Percentiles rank a stretch among this genome's conserved stretches.
Conservation (phyloP, 176 grass and related monocot genomes). For the Luzula sylvatica region DNA sequence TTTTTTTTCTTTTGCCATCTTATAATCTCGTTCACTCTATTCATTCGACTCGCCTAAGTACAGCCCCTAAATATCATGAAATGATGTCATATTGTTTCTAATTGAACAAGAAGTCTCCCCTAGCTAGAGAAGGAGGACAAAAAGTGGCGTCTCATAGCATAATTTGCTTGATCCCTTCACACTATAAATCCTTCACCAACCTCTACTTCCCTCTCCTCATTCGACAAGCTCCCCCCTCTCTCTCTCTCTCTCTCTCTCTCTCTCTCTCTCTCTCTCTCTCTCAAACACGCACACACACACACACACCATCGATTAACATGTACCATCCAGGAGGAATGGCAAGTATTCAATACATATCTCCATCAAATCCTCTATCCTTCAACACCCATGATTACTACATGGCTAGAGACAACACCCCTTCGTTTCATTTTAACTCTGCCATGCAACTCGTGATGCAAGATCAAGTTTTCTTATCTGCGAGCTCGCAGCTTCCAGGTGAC, state of each 20-base stretch:
- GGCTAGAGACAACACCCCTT: conserved; percentile 29
- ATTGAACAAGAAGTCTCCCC: too few relatives aligned
- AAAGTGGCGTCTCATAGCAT: conserved; percentile 7
- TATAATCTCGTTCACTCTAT: too few relatives aligned
- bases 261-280: conserved; percentile 9
- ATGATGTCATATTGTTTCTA: too few relatives aligned
- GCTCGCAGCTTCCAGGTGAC: neutral
- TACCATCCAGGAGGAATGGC: conserved; percentile 70
- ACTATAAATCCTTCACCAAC: conserved; percentile 70
- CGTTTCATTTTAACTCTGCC: conserved; percentile 39
- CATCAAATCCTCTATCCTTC: conserved; percentile 42
- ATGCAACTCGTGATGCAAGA: conserved; percentile 34
- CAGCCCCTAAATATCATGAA: too few relatives aligned
- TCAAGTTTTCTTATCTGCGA: conserved; percentile 21
- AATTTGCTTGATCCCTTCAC: conserved; percentile 12
- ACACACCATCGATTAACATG: conserved; percentile 41
- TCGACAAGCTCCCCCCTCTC: conserved; percentile 23
- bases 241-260: conserved; percentile 3
- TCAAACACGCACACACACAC: neutral
- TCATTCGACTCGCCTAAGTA: too few relatives aligned
- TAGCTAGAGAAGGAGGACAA: too few relatives aligned
- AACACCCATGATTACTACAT: conserved; percentile 48
- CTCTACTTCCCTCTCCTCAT: conserved; percentile 24
- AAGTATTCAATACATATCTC: conserved; percentile 50
- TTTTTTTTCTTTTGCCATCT: too few relatives aligned